Evolutionary conservation across 2,329 filamentous ascomycete genomes (phyloP), one percentile per base, ranked within the genome.

Genomic region (Nothomitra cinnamomea): DNA sequence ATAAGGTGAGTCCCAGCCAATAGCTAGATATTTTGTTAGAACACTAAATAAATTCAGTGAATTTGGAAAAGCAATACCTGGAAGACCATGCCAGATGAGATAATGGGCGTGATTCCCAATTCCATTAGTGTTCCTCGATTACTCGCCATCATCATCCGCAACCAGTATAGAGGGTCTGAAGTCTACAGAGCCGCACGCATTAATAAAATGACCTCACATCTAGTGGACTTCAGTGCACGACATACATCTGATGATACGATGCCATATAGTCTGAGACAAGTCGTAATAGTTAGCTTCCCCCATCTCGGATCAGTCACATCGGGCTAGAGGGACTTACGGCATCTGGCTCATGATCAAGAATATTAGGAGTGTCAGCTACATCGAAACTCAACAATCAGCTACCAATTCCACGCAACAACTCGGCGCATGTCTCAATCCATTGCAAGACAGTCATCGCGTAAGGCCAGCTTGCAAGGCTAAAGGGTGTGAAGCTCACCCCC

Each of bases 271-370:
- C 41, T 53, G 22, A 40, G 38, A 4, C 17, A 15, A 43, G 41
- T 32, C 28, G 28, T 10, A 56, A 41, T 51, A 53, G 49, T 40
- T 42, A 48, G 54, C 32, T n/a, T 13, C 40, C 3, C 12, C 5
- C 49, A 35, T 51, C 21, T 13, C 42, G 54, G 21, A 52, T 38
- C 35, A 13, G 52, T 55, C 47, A 53, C 38, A 53, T 28, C 45
- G 21, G 40, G 47, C 54, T n/a, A 51, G 43, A 54, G 21, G 17
- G 12, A 48, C 36, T 15, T 52, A 53, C 51, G 92, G 89, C 92
- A 98, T 96, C 76, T 95, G 92, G 75, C 88, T 95, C 92, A 98
- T 98, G 72, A 98, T 88, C 78, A 98, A 76, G 81, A 98, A 98
- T 75, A 96, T 94, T 70, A 98, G 77, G 63, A 98, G 80, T 60